These are phyloP conservation scores for Fusarium graminum DNA, from an alignment of 2,329 filamentous ascomycete species.

Conservation along the genomic window DNA sequence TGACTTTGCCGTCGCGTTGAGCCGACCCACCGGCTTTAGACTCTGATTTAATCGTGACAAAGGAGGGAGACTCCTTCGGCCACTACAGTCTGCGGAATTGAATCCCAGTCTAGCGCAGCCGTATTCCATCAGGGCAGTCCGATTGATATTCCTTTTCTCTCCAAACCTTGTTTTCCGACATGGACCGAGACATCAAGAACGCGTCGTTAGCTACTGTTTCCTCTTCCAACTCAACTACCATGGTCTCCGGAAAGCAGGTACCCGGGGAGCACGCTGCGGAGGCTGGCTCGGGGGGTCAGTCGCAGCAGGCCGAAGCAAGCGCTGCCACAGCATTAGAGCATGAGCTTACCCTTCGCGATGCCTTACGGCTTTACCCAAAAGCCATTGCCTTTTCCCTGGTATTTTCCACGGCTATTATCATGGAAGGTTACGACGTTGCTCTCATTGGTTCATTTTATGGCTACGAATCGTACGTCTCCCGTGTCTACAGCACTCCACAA, in stretches of 20 bases:
- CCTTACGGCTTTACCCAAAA: slow-evolving; percentile 57
- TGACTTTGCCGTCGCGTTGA: slow-evolving; percentile 4
- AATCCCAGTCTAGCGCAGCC: not conserved
- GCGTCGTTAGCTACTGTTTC: slow-evolving; percentile 17
- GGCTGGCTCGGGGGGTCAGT: slow-evolving; percentile 1
- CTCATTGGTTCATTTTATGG: slow-evolving; percentile 59
- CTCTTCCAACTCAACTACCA: slow-evolving; percentile 18
- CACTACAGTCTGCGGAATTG: not conserved
- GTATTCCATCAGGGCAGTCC: not conserved
- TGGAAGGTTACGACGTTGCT: slow-evolving; percentile 58
- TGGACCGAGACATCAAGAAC: slow-evolving; percentile 20
- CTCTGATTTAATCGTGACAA: not conserved
- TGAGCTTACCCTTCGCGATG: slow-evolving; percentile 53
- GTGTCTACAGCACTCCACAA: too few species aligned
- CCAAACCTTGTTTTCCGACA: slow-evolving; percentile 15
- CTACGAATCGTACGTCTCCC: slow-evolving; percentile 49
- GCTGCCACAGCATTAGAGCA: slow-evolving; percentile 58
- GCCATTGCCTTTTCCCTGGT: slow-evolving; percentile 59
- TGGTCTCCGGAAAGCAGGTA: not conserved
- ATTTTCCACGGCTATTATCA: slow-evolving; percentile 58
- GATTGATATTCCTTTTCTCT: not conserved
- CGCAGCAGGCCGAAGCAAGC: slow-evolving; percentile 43
- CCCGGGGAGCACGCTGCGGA: not conserved
- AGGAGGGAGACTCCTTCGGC: not conserved
- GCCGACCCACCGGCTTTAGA: not conserved